Percentiles rank a stretch among this genome's conserved stretches.
Conservation (phyloP, 1,284 basidiomycete genomes). For the Ganoderma leucocontextum region DNA sequence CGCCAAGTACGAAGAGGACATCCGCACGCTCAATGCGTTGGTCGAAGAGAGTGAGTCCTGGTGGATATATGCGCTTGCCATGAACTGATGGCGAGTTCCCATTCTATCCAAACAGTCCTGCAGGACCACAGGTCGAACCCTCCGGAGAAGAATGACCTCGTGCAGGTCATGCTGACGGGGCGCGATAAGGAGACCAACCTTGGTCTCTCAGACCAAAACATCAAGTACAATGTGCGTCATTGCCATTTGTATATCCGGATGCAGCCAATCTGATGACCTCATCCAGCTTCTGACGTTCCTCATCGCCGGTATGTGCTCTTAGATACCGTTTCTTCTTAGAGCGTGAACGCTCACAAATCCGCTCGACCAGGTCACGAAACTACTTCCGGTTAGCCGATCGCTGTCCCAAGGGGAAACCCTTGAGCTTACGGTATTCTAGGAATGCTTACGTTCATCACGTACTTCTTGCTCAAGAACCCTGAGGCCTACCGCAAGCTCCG, state of each 20-base stretch:
- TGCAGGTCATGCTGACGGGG: conserved; percentile 54
- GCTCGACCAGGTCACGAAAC: conserved; percentile 51
- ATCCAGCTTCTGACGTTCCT: conserved; percentile 56
- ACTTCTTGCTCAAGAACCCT: conserved; percentile 57
- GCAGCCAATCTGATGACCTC: not conserved
- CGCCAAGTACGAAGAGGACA: conserved; percentile 50
- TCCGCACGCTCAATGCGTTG: conserved; percentile 48
- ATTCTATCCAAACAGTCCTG: conserved; percentile 40
- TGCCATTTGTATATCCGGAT: not conserved
- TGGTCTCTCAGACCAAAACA: conserved; percentile 50
- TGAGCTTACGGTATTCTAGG: conserved; percentile 32
- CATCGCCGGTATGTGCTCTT: conserved; percentile 49
- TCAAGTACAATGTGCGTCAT: conserved; percentile 50
- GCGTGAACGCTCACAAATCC: not conserved
- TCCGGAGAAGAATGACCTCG: conserved; percentile 49
- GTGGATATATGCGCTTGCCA: not conserved
- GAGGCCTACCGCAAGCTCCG: conserved; percentile 52
- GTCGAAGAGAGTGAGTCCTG: conserved; percentile 46
- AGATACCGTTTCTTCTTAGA: not conserved
- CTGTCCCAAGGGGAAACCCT: not conserved
- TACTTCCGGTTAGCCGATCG: conserved; percentile 44
- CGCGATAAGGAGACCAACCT: conserved; percentile 53
- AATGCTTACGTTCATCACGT: conserved; percentile 49
- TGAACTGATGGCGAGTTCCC: not conserved
- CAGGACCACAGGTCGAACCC: conserved; percentile 47